A percentile compares a stretch with the other conserved stretches of the same genome.
Evolutionary conservation across 1,284 basidiomycete genomes (phyloP).

Genomic region (Apiotrichum laibachii): DNA sequence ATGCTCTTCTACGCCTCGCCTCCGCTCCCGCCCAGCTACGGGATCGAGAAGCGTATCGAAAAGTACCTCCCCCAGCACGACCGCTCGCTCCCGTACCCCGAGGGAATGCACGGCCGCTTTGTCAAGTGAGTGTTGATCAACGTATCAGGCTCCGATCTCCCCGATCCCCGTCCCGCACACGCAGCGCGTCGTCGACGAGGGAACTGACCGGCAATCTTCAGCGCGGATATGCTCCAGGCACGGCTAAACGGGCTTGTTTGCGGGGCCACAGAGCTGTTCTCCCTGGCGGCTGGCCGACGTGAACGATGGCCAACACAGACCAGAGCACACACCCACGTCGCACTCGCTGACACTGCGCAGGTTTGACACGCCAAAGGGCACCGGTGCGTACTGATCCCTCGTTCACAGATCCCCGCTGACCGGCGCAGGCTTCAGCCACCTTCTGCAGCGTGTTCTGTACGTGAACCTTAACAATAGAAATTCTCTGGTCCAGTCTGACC

Average conservation of each 20-base stretch:
- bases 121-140: slow-evolving; percentile 39
- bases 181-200: too few species aligned
- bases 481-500: neutral
- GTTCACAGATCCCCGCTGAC: neutral
- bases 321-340: too few species aligned
- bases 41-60: slow-evolving; percentile 23
- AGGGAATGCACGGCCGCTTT: slow-evolving; percentile 36
- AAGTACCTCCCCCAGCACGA: slow-evolving; percentile 25
- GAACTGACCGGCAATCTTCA: too few species aligned
- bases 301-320: too few species aligned
- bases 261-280: too few species aligned
- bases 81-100: slow-evolving; percentile 21
- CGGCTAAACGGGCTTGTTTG: too few species aligned
- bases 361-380: slow-evolving; percentile 43
- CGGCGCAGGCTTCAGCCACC: slow-evolving; percentile 35
- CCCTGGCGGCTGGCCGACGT: too few species aligned
- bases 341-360: slow-evolving; percentile 21
- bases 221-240: too few species aligned
- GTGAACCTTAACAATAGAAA: neutral
- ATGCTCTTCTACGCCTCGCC: slow-evolving; percentile 26
- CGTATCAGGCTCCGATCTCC: too few species aligned
- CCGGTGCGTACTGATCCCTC: slow-evolving; percentile 22
- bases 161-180: too few species aligned
- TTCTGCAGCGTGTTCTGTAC: slow-evolving; percentile 35
- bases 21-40: slow-evolving; percentile 44